These are phyloP conservation scores for Ogataea zsoltii DNA, from an alignment of 805 yeast genomes.

Conservation along the genomic window DNA sequence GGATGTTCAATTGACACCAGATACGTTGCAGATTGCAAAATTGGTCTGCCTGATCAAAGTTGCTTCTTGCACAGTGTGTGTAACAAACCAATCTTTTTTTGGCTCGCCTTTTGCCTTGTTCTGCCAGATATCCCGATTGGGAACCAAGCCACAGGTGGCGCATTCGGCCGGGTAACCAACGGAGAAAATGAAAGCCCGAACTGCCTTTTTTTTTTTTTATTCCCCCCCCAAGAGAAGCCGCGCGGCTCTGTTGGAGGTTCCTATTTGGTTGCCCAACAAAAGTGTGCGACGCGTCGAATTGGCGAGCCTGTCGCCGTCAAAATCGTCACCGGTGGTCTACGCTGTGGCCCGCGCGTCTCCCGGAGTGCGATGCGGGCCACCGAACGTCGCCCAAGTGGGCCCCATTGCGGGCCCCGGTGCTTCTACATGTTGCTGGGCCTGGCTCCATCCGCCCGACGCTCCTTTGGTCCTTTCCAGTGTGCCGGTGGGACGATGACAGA, in stretches of 20 bases:
- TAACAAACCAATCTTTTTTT: conserved; percentile 1
- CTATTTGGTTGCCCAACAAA: no score
- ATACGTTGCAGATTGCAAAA: neutral
- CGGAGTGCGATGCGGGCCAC: no score
- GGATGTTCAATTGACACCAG: conserved; percentile 1
- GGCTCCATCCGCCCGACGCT: neutral
- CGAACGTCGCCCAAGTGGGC: no score
- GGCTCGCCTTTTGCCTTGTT: conserved; percentile 6
- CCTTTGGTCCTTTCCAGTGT: conserved; percentile 10
- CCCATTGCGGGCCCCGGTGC: no score
- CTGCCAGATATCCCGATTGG: conserved; percentile 9
- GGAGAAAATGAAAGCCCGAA: neutral
- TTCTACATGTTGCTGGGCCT: neutral
- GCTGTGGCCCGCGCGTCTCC: no score
- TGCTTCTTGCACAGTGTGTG: neutral
- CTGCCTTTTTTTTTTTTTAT: no score
- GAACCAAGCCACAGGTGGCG: conserved; percentile 5
- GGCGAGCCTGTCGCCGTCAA: no score
- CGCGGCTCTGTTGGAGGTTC: no score
- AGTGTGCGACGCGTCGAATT: no score
- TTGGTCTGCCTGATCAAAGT: neutral
- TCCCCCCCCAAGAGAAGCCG: no score
- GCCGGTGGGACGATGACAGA: neutral
- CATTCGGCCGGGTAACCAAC: conserved; percentile 1
- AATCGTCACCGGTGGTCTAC: no score